Evolutionary conservation across 495 filamentous ascomycete genomes (phyloP).

Genomic region (Letharia columbiana): DNA sequence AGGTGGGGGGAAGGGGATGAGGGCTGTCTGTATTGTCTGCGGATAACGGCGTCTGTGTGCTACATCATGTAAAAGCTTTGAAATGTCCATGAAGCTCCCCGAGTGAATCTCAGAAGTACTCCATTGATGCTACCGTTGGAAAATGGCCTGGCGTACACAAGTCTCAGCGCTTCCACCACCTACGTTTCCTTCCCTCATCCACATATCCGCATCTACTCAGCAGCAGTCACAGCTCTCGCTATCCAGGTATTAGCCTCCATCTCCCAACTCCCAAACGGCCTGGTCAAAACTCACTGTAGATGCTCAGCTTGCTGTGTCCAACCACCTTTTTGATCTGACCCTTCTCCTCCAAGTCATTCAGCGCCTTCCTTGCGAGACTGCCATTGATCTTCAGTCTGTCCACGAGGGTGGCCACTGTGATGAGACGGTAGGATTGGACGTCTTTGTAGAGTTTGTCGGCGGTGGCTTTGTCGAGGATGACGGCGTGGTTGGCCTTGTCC

Average conservation of each 20-base stretch:
- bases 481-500: constrained; percentile 99
- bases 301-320: constrained; percentile 89
- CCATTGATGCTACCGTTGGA: constrained; percentile 15
- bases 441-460: constrained; percentile 79
- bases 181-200: constrained; percentile 20
- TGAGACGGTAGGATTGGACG: constrained; percentile 98
- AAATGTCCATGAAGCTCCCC: background rate
- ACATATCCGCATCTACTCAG: constrained; percentile 25
- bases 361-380: constrained; percentile 79
- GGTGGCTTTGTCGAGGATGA: constrained; percentile 62
- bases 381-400: constrained; percentile 99
- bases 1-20: constrained; percentile 13
- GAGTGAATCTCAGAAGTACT: constrained; percentile 12
- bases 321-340: constrained; percentile 98
- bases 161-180: constrained; percentile 13
- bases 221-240: constrained; percentile 27
- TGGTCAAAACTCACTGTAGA: constrained; percentile 74
- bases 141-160: background rate
- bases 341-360: constrained; percentile 94
- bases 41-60: background rate
- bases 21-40: background rate
- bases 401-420: constrained; percentile 97
- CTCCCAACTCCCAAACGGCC: background rate
- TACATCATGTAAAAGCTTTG: background rate
- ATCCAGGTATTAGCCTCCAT: constrained; percentile 3